Conservation (phyloP, 163 green algal genomes). For the Coccomyxa subellipsoidea region DNA sequence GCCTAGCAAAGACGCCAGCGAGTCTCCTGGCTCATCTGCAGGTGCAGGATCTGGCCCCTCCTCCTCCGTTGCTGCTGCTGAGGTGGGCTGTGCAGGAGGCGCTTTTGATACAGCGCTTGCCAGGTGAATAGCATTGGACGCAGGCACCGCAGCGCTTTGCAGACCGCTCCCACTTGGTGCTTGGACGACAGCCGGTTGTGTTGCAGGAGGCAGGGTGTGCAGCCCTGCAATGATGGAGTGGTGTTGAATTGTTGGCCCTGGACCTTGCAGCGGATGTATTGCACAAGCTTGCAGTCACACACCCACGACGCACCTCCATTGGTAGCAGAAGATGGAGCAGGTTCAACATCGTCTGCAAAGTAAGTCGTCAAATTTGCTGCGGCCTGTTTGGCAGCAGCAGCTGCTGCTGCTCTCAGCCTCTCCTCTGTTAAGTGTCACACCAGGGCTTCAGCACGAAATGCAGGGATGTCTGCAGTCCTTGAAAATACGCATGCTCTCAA, state of each 20-base stretch:
- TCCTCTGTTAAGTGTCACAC: slow-evolving; percentile 28
- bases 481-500: too few relatives aligned
- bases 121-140: not conserved
- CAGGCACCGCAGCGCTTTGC: not conserved
- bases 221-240: not conserved
- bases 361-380: not conserved
- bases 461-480: too few relatives aligned
- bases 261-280: too few relatives aligned
- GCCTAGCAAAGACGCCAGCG: slow-evolving; percentile 30
- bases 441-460: too few relatives aligned
- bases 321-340: not conserved
- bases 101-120: not conserved
- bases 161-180: not conserved
- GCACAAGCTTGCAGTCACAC: too few relatives aligned
- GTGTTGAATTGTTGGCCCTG: too few relatives aligned
- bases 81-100: not conserved
- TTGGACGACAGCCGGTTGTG: not conserved
- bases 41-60: not conserved
- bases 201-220: not conserved
- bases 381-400: slow-evolving; percentile 14
- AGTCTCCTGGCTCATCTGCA: slow-evolving; percentile 16
- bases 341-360: slow-evolving; percentile 1
- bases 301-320: not conserved
- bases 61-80: not conserved
- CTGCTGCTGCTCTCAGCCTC: slow-evolving; percentile 14